phyloP scores from a whole-genome alignment of 1,284 basidiomycete species.

The Malassezia nana region DNA sequence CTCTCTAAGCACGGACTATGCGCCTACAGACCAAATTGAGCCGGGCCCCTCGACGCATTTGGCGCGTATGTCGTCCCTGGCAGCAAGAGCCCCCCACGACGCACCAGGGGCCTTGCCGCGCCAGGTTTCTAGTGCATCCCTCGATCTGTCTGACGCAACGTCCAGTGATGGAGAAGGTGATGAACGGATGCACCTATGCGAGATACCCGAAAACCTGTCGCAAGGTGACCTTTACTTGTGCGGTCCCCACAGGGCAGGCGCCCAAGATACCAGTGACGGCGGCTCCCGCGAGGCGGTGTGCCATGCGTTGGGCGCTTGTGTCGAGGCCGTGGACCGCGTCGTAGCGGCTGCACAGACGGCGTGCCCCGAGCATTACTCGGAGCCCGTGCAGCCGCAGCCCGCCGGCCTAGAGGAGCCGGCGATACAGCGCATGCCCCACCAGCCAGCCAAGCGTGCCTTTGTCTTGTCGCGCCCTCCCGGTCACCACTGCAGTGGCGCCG shows the following conservation, averaged over 20 bases:
- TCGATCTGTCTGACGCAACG: constrained; percentile 8
- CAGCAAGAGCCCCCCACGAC: constrained; percentile 2
- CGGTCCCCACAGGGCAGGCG: constrained; percentile 20
- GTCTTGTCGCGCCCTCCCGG: constrained; percentile 46
- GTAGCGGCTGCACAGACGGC: constrained; percentile 14
- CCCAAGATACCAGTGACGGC: constrained; percentile 13
- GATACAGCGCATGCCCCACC: background rate
- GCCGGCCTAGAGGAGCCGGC: background rate
- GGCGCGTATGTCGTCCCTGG: constrained; percentile 2
- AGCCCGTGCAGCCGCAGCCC: background rate
- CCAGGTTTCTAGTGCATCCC: background rate
- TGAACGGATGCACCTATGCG: constrained; percentile 28
- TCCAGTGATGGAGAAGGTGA: constrained; percentile 35
- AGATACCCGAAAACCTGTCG: constrained; percentile 33
- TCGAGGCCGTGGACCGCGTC: constrained; percentile 41
- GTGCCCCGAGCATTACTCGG: background rate
- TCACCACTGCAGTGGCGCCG: constrained; percentile 43
- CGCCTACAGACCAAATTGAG: background rate
- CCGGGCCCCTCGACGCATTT: background rate
- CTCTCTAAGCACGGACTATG: constrained; percentile 8
- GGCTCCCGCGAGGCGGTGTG: constrained; percentile 41
- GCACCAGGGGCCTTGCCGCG: constrained; percentile 4
- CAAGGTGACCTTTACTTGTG: constrained; percentile 44
- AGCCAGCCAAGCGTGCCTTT: constrained; percentile 35
- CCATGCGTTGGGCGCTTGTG: constrained; percentile 37